Percentiles rank a stretch among this genome's conserved stretches.
These are phyloP conservation scores for Calcarisporium arbuscula DNA, from an alignment of 2,329 filamentous ascomycete genomes.

Conservation along the genomic window DNA sequence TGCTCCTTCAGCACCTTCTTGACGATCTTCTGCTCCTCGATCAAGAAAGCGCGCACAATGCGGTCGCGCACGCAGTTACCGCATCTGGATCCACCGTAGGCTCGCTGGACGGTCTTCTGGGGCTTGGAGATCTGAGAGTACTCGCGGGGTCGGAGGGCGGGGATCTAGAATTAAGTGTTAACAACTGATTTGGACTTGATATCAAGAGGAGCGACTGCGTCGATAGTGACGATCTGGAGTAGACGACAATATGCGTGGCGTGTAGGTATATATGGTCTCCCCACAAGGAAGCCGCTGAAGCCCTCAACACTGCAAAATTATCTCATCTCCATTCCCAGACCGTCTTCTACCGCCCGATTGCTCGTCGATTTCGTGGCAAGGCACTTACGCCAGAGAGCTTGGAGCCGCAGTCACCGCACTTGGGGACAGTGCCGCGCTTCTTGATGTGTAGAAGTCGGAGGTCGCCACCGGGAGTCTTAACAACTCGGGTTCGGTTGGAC, in stretches of 20 bases:
- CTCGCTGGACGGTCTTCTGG: conserved; percentile 98
- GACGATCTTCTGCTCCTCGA: conserved; percentile 99
- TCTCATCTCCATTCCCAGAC: background rate
- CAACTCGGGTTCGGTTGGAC: conserved; percentile 92
- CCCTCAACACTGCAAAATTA: too few relatives aligned
- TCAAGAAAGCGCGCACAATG: conserved; percentile 96
- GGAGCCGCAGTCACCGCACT: conserved; percentile 98
- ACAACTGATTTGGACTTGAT: too few relatives aligned
- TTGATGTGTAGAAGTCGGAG: conserved; percentile 98
- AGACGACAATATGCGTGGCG: too few relatives aligned
- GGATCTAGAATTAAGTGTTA: conserved; percentile 54
- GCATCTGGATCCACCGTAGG: conserved; percentile 98
- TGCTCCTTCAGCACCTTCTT: conserved; percentile 99
- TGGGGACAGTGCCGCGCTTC: conserved; percentile 97
- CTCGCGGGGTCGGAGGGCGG: conserved; percentile 95
- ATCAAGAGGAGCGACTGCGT: too few relatives aligned
- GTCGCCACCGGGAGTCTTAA: conserved; percentile 95
- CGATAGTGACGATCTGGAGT: too few relatives aligned
- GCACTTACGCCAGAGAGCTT: conserved; percentile 95
- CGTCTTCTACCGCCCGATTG: background rate
- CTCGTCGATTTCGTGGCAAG: conserved; percentile 14
- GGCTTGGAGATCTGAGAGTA: conserved; percentile 96
- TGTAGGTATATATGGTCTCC: too few relatives aligned
- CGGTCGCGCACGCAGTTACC: conserved; percentile 98
- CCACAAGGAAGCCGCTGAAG: too few relatives aligned